Percentiles rank a stretch among this genome's conserved stretches.
Conservation (phyloP, 495 filamentous ascomycete genomes). For the Aspergillus leporis region DNA sequence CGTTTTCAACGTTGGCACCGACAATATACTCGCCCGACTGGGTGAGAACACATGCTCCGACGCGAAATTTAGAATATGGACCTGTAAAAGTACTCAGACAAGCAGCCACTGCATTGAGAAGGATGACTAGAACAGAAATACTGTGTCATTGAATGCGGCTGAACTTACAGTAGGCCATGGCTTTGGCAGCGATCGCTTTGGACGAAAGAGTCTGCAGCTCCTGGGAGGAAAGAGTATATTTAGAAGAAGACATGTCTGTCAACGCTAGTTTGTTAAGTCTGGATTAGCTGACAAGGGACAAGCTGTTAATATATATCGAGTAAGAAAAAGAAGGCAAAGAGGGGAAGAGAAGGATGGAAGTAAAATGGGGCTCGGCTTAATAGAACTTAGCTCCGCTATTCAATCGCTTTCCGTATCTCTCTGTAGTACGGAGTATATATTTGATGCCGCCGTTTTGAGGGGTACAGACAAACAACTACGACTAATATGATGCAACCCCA, state of each 20-base stretch:
- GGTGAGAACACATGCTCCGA: conserved; percentile 79
- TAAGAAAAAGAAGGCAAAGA: not conserved
- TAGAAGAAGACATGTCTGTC: conserved; percentile 23
- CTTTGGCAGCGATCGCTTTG: conserved; percentile 65
- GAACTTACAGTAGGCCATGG: conserved; percentile 69
- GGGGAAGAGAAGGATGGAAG: not conserved
- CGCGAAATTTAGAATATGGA: conserved; percentile 91
- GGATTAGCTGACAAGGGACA: not conserved
- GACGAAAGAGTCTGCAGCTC: conserved; percentile 63
- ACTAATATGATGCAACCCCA: too few relatives aligned
- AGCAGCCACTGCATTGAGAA: not conserved
- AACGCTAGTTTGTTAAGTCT: not conserved
- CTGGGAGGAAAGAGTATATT: conserved; percentile 50
- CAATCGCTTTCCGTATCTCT: not conserved
- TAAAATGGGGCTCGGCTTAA: not conserved
- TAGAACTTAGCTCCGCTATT: conserved; percentile 1
- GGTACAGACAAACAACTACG: too few relatives aligned
- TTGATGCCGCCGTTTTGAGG: too few relatives aligned
- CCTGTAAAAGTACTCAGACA: conserved; percentile 41
- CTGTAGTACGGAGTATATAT: not conserved
- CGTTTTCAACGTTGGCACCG: conserved; percentile 95
- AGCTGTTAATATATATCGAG: not conserved
- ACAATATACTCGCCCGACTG: conserved; percentile 58
- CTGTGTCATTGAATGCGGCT: not conserved
- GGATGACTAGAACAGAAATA: not conserved